Evolutionary conservation across 768 basidiomycete genomes (phyloP).

Genomic region (Lactifluus rugatus): DNA sequence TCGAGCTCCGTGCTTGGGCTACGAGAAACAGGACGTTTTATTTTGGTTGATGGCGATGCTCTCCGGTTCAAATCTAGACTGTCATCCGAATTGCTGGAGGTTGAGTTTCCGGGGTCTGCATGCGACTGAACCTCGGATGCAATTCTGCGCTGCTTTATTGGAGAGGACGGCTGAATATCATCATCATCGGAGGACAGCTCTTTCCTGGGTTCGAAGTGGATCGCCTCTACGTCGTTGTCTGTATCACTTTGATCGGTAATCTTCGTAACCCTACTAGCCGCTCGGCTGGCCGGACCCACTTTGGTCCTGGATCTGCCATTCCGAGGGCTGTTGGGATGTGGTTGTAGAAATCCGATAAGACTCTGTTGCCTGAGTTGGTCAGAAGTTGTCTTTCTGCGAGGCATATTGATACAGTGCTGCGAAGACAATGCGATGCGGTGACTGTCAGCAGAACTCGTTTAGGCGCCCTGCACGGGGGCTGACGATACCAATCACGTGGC

Average conservation of each 20-base stretch:
- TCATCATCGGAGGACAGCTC: slow-evolving; percentile 19
- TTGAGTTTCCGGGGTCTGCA: not conserved
- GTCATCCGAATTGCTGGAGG: slow-evolving; percentile 6
- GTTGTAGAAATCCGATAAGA: slow-evolving; percentile 1
- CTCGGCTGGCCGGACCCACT: not conserved
- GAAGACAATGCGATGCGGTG: not conserved
- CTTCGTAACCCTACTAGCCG: not conserved
- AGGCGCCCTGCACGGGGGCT: not conserved
- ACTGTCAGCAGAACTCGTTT: not conserved
- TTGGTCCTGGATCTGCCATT: not conserved
- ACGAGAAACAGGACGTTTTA: not conserved
- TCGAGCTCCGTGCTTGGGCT: slow-evolving; percentile 32
- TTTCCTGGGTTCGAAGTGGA: slow-evolving; percentile 38
- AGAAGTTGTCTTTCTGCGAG: not conserved
- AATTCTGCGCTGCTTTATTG: slow-evolving; percentile 19
- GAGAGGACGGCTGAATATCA: slow-evolving; percentile 22
- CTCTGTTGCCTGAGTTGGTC: slow-evolving; percentile 4
- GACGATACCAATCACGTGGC: not conserved
- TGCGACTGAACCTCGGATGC: slow-evolving; percentile 2
- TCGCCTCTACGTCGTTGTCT: slow-evolving; percentile 38
- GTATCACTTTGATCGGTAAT: not conserved
- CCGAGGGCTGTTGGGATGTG: not conserved
- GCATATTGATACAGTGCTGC: not conserved
- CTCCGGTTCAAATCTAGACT: not conserved
- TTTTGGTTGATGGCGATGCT: not conserved